These are phyloP conservation scores for Ascochyta koolunga DNA, from an alignment of 2,329 filamentous ascomycete species.

Conservation along the genomic window DNA sequence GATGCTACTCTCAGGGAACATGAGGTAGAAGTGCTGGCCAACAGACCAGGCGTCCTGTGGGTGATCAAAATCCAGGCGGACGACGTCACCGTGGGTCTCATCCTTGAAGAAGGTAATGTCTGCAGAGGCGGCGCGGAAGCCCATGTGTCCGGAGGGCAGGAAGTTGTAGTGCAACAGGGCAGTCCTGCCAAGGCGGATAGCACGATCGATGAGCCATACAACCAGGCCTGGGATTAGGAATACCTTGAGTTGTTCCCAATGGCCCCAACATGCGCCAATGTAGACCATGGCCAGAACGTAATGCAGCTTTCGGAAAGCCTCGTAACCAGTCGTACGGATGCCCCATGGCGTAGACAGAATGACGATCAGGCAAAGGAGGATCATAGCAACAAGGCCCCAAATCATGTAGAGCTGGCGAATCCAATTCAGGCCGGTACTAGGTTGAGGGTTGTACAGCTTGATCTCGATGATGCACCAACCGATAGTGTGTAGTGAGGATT, in stretches of 20 bases:
- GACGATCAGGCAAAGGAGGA: conserved; percentile 66
- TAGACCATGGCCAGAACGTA: conserved; percentile 76
- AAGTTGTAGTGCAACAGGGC: conserved; percentile 62
- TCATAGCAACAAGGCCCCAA: conserved; percentile 74
- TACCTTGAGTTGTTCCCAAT: conserved; percentile 67
- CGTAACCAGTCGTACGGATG: conserved; percentile 73
- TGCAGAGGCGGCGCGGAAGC: conserved; percentile 35
- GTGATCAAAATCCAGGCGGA: conserved; percentile 70
- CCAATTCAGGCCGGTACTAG: conserved; percentile 61
- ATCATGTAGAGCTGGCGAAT: conserved; percentile 71
- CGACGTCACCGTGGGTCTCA: conserved; percentile 56
- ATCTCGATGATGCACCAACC: conserved; percentile 72
- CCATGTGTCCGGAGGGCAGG: conserved; percentile 39
- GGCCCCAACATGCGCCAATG: conserved; percentile 76
- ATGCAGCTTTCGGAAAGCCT: conserved; percentile 77
- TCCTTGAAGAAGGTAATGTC: conserved; percentile 40
- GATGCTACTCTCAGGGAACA: conserved; percentile 68
- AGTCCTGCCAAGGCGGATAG: conserved; percentile 63
- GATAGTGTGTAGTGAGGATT: conserved; percentile 72
- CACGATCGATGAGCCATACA: conserved; percentile 70
- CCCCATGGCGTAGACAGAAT: conserved; percentile 64
- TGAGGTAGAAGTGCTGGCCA: conserved; percentile 75
- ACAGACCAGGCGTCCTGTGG: conserved; percentile 66
- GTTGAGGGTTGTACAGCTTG: conserved; percentile 74
- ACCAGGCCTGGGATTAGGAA: conserved; percentile 59